Conservation (phyloP, 257 asterid genomes). For the Fraxinus pennsylvanica region DNA sequence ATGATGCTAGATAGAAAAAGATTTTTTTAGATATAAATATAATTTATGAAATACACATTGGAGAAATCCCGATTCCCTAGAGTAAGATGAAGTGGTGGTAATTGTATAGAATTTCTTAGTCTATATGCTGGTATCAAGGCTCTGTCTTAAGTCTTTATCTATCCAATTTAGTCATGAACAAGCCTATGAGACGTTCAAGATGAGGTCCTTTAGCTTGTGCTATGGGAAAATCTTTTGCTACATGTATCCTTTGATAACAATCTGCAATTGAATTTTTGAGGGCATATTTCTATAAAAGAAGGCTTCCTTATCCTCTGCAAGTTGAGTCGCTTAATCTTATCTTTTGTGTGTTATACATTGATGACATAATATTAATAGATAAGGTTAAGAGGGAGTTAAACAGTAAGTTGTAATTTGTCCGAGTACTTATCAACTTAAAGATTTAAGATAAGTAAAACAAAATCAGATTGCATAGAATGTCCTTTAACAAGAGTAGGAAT, state of each 20-base stretch:
- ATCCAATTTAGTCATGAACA: background rate
- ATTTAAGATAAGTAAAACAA: too few species aligned
- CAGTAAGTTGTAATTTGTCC: background rate
- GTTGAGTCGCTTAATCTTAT: background rate
- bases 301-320: background rate
- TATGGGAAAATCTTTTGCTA: background rate
- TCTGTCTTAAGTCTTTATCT: background rate
- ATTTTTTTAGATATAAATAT: background rate
- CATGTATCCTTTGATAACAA: background rate
- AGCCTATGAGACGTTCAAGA: background rate
- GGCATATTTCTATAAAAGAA: background rate
- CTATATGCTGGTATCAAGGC: background rate
- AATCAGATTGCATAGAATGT: too few species aligned
- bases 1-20: background rate
- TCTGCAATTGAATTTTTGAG: background rate
- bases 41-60: background rate
- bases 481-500: background rate
- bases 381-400: background rate
- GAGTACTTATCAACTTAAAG: background rate
- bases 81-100: background rate
- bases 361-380: background rate
- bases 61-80: background rate
- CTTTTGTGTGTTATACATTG: background rate
- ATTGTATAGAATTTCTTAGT: background rate
- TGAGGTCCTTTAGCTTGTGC: background rate